These are phyloP conservation scores for Pyronema omphalodes DNA, from an alignment of 495 filamentous ascomycete species.

Conservation along the genomic window DNA sequence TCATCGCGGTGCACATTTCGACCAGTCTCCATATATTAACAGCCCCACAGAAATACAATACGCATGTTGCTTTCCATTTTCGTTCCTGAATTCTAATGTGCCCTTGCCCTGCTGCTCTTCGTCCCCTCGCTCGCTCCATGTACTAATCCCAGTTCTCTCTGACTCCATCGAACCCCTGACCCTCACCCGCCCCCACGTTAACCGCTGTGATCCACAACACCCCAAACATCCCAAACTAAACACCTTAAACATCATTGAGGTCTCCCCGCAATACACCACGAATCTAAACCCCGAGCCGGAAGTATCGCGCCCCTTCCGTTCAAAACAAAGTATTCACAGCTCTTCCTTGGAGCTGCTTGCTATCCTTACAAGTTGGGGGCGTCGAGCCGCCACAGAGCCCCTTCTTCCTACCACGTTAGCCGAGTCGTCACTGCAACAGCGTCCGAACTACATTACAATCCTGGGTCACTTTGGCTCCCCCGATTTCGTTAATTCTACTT, in stretches of 20 bases:
- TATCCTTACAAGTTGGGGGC: neutral
- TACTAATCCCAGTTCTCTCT: neutral
- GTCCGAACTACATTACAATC: neutral
- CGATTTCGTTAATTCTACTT: neutral
- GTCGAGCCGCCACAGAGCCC: neutral
- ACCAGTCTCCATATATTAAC: too few relatives aligned
- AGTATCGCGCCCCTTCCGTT: too few relatives aligned
- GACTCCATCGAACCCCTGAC: neutral
- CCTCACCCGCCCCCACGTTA: neutral
- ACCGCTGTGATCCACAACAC: neutral
- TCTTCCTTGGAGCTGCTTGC: neutral
- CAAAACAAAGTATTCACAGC: neutral
- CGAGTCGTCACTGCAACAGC: neutral
- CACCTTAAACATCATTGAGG: neutral
- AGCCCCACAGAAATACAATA: too few relatives aligned
- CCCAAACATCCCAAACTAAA: neutral
- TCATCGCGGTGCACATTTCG: too few relatives aligned
- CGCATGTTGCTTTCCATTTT: too few relatives aligned
- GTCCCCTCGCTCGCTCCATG: too few relatives aligned
- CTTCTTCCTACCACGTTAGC: neutral
- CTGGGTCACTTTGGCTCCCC: neutral
- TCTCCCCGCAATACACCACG: neutral
- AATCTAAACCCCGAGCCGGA: too few relatives aligned
- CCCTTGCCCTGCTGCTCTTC: too few relatives aligned
- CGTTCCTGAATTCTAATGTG: too few relatives aligned